Evolutionary conservation across 202 grass and related monocot species (phyloP).

Genomic region (Saccharum hybrid): DNA sequence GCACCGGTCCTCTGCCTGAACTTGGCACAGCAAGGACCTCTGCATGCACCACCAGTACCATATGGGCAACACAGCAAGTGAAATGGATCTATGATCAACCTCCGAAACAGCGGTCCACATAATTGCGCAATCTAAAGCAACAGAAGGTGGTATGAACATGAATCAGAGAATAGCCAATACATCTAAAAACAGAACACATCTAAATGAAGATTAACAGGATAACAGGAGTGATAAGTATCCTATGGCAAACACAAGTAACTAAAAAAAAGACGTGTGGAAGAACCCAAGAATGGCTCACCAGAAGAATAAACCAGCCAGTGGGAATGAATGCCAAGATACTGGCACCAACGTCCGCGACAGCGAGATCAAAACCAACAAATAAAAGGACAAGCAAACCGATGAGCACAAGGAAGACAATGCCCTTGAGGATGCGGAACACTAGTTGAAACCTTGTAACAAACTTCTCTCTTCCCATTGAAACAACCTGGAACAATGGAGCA

Average conservation of each 20-base stretch:
- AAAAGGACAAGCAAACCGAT: conserved; percentile 68
- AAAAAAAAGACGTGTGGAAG: not conserved
- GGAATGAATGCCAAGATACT: conserved; percentile 90
- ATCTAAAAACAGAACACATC: not conserved
- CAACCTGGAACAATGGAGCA: conserved; percentile 59
- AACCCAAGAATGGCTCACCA: conserved; percentile 56
- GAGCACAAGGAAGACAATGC: conserved; percentile 83
- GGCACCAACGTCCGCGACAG: conserved; percentile 70
- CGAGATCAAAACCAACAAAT: conserved; percentile 69
- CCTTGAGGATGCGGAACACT: conserved; percentile 91
- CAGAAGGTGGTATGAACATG: not conserved
- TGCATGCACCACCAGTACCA: conserved; percentile 39
- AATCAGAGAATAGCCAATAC: not conserved
- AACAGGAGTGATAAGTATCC: not conserved
- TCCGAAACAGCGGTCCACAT: conserved; percentile 45
- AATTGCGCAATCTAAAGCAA: conserved; percentile 48
- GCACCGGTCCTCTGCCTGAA: conserved; percentile 67
- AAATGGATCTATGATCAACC: conserved; percentile 48
- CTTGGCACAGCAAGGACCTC: conserved; percentile 55
- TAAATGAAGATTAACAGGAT: not conserved
- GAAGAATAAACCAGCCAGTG: conserved; percentile 89
- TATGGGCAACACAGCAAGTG: conserved; percentile 33
- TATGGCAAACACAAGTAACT: not conserved
- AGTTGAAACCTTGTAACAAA: conserved; percentile 85
- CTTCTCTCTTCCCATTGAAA: conserved; percentile 86